Percentiles rank a stretch among this genome's conserved stretches.
phyloP scores from a whole-genome alignment of 495 filamentous ascomycete species.

The Aspergillus diversus region DNA sequence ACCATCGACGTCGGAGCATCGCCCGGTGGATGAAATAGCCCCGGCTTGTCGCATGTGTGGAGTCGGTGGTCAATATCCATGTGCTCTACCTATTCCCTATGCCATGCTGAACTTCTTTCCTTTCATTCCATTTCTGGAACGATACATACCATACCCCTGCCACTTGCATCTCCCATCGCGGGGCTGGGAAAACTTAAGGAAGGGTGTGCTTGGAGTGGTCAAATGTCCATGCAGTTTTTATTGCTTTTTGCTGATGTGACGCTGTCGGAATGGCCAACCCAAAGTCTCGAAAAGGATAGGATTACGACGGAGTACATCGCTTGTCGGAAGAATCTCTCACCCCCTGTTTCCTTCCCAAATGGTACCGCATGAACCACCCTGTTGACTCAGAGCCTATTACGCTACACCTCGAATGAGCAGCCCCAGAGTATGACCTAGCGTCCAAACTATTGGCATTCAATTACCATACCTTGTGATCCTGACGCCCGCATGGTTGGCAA shows the following conservation, averaged over 20 bases:
- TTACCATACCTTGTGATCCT: not conserved
- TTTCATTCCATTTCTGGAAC: not conserved
- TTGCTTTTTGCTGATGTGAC: not conserved
- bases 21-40: not conserved
- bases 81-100: not conserved
- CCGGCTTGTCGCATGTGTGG: not conserved
- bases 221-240: not conserved
- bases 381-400: not conserved
- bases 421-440: not conserved
- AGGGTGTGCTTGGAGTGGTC: too few relatives aligned
- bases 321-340: not conserved
- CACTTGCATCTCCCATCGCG: too few relatives aligned
- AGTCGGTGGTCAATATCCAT: not conserved
- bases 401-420: not conserved
- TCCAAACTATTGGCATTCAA: not conserved
- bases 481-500: slow-evolving; percentile 7
- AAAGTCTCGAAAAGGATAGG: not conserved
- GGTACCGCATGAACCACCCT: not conserved
- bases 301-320: not conserved
- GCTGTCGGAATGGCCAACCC: not conserved
- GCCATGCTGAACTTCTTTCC: not conserved
- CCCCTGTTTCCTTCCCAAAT: not conserved
- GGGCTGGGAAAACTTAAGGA: too few relatives aligned
- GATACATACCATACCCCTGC: not conserved
- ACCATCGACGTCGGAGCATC: not conserved